phyloP scores from a whole-genome alignment of 2,329 filamentous ascomycete species.

The Calcarisporium arbuscula region DNA sequence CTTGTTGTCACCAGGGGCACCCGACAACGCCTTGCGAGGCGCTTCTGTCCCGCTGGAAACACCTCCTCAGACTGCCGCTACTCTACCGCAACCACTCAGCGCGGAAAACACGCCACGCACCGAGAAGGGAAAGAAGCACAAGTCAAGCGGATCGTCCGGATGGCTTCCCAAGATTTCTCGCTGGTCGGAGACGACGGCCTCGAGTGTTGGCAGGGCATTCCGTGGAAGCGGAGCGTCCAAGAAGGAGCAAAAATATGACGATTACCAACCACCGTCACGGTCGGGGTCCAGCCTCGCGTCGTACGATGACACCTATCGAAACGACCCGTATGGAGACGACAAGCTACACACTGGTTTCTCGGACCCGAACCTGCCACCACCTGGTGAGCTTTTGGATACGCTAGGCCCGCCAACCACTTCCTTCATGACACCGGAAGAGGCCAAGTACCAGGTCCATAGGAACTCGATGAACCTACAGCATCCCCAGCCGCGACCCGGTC shows the following conservation, averaged over 20 bases:
- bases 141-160: slow-evolving; percentile 71
- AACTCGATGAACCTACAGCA: slow-evolving; percentile 76
- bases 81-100: slow-evolving; percentile 44
- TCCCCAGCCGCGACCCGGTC: slow-evolving; percentile 68
- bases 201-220: slow-evolving; percentile 74
- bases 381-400: slow-evolving; percentile 16
- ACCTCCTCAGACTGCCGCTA: slow-evolving; percentile 46
- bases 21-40: slow-evolving; percentile 34
- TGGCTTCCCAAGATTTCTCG: slow-evolving; percentile 89
- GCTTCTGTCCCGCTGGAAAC: slow-evolving; percentile 50
- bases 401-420: slow-evolving; percentile 38
- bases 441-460: slow-evolving; percentile 76
- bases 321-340: slow-evolving; percentile 54
- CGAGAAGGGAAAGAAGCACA: slow-evolving; percentile 80
- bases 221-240: slow-evolving; percentile 55
- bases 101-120: slow-evolving; percentile 71
- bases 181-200: slow-evolving; percentile 95
- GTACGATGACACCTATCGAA: slow-evolving; percentile 51
- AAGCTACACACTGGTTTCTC: slow-evolving; percentile 53
- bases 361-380: slow-evolving; percentile 37
- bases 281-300: slow-evolving; percentile 70
- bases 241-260: slow-evolving; percentile 56
- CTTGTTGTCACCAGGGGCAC: slow-evolving; percentile 55
- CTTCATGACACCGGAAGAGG: slow-evolving; percentile 55
- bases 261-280: slow-evolving; percentile 55